Evolutionary conservation across 805 yeast genomes (phyloP), one percentile per base, ranked within the genome.

Genomic region (Barnettozyma sucrosica): DNA sequence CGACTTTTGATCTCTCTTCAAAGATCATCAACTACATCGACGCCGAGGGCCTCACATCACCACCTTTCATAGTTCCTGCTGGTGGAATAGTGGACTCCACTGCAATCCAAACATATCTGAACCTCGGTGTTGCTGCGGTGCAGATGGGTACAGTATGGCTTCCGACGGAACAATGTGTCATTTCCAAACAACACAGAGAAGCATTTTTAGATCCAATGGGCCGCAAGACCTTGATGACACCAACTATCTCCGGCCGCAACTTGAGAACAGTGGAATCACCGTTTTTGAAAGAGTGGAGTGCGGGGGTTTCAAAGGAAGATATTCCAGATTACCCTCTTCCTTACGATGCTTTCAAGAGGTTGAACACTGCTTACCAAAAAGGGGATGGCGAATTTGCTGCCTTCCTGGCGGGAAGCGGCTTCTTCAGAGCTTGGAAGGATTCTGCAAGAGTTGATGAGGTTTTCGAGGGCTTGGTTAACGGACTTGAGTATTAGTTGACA

Each of bases 131-230:
- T 2, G 65, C 74, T 3, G 80, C 73, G 0, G 81, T 74, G 9
- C 83, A 76, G 47, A n/a, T 79, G 33, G 85, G 85, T 0, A 75
- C 84, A 0, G 68, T 69, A 0, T 76, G 77, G 55, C 61, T 79
- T 2, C 55, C 61, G 14, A 48, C 61, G 0, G 30, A 47, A 2
- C 48, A 44, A 13, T 49, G 54, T 7, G 55, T 53, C 2, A 51
- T 56, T 21, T 53, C 63, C 11, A n/a, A 32, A 11, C 19, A 32
- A 5, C 59, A 56, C 24, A 47, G 44, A 37, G 41, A 49, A 8
- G 19, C 42, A 3, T 34, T 57, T n/a, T 26, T 45, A 14, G 53
- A 47, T 6, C 53, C 62, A 24, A 46, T 49, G 7, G 55, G 60
- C 3, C 38, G 47, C 8, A 51, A 62, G n/a, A 64, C 70, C 1